Evolutionary conservation across 2,329 filamentous ascomycete genomes (phyloP).

Genomic region (Hansfordia pulvinata): DNA sequence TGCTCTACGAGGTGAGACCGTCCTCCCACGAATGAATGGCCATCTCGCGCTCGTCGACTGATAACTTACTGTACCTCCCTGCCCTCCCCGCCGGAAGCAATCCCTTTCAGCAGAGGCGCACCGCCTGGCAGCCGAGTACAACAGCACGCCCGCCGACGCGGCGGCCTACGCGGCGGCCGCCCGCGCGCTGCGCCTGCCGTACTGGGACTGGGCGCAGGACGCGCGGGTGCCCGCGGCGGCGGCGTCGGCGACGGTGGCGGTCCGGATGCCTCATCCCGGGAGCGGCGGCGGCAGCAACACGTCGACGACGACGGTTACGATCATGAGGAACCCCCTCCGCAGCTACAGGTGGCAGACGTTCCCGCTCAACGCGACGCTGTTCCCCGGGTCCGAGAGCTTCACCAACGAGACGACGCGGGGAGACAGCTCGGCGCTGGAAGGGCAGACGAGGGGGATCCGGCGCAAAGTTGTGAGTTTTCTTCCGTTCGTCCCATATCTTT

Average conservation of each 20-base stretch:
- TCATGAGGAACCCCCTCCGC: conserved; percentile 36
- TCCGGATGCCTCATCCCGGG: no score
- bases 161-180: conserved; percentile 28
- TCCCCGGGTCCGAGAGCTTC: conserved; percentile 18
- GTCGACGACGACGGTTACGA: conserved; percentile 24
- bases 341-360: conserved; percentile 32
- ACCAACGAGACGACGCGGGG: conserved; percentile 22
- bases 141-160: no score
- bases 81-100: no score
- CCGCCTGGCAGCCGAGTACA: no score
- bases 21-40: conserved; percentile 3
- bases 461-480: no score
- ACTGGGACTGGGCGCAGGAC: conserved; percentile 39
- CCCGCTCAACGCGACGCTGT: conserved; percentile 20
- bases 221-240: conserved; percentile 25
- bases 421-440: no score
- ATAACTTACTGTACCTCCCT: no score
- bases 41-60: no score
- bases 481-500: no score
- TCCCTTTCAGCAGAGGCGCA: no score
- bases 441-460: no score
- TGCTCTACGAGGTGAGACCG: conserved; percentile 10
- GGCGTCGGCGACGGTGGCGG: no score
- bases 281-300: conserved; percentile 16
- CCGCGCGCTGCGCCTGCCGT: conserved; percentile 30